Percentiles rank a stretch among this genome's conserved stretches.
Conservation (phyloP, 768 basidiomycete species). For the Naganishia randhawae region DNA sequence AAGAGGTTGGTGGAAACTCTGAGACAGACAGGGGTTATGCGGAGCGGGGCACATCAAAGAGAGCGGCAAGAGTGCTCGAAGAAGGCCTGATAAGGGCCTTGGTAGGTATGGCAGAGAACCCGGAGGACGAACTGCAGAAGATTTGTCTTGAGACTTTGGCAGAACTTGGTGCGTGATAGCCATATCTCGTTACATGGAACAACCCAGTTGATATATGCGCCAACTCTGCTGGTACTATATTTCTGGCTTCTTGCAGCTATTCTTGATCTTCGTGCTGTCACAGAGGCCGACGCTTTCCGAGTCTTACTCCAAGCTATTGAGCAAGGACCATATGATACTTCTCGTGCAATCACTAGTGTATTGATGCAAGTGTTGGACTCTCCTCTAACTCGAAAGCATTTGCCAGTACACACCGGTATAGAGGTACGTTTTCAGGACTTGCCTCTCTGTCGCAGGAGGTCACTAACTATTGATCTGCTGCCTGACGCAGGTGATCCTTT, state of each 20-base stretch:
- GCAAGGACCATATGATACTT: constrained; percentile 80
- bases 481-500: constrained; percentile 56
- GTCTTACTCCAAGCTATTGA: constrained; percentile 78
- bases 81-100: constrained; percentile 64
- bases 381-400: constrained; percentile 71
- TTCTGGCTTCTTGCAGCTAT: constrained; percentile 63
- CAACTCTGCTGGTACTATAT: neutral
- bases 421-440: constrained; percentile 59
- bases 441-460: neutral
- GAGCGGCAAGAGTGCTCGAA: constrained; percentile 32
- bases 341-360: constrained; percentile 69
- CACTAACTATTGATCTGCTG: constrained; percentile 57
- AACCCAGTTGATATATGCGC: neutral
- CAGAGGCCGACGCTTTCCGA: constrained; percentile 75
- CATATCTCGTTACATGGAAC: too few relatives aligned
- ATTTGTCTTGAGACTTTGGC: constrained; percentile 81
- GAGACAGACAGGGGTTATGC: neutral
- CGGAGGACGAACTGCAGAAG: constrained; percentile 79
- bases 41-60: neutral
- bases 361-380: constrained; percentile 81
- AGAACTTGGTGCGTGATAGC: constrained; percentile 74
- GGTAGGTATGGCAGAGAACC: constrained; percentile 87
- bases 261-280: constrained; percentile 77
- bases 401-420: constrained; percentile 77
- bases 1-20: neutral